Conservation (phyloP, 129 eudicot genomes). For the Deinandra increscens region DNA sequence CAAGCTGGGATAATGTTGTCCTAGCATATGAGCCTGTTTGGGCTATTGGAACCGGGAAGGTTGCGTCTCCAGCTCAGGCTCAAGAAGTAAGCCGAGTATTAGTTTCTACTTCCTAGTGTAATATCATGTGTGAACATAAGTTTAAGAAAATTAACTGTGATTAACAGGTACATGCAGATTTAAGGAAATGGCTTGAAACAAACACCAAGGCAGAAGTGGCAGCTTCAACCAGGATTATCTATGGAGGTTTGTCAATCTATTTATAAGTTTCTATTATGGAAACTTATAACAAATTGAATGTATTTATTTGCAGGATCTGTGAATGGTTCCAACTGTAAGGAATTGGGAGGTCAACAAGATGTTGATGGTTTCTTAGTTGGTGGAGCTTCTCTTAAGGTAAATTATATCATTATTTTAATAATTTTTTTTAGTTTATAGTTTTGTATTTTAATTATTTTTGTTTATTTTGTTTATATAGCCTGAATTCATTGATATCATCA, state of each 20-base stretch:
- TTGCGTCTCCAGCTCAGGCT: slow-evolving; percentile 66
- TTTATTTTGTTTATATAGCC: slow-evolving; percentile 37
- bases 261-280: not conserved
- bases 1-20: slow-evolving; percentile 57
- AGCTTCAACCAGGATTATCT: slow-evolving; percentile 57
- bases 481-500: slow-evolving; percentile 65
- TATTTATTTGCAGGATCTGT: slow-evolving; percentile 49
- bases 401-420: not conserved
- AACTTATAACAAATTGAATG: not conserved
- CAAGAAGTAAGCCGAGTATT: slow-evolving; percentile 50
- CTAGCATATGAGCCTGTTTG: slow-evolving; percentile 72
- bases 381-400: slow-evolving; percentile 68
- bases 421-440: not conserved
- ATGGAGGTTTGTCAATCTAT: slow-evolving; percentile 48
- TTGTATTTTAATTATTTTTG: not conserved
- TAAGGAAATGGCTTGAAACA: slow-evolving; percentile 60
- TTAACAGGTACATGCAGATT: slow-evolving; percentile 53
- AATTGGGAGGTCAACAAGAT: slow-evolving; percentile 61
- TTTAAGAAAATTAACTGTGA: not conserved
- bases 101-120: not conserved
- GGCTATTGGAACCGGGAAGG: slow-evolving; percentile 81
- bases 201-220: slow-evolving; percentile 56
- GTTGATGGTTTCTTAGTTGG: slow-evolving; percentile 76
- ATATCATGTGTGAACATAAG: not conserved
- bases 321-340: slow-evolving; percentile 66